These are phyloP conservation scores for Tylopilus subfusipes DNA, from an alignment of 768 basidiomycete genomes.

Conservation along the genomic window DNA sequence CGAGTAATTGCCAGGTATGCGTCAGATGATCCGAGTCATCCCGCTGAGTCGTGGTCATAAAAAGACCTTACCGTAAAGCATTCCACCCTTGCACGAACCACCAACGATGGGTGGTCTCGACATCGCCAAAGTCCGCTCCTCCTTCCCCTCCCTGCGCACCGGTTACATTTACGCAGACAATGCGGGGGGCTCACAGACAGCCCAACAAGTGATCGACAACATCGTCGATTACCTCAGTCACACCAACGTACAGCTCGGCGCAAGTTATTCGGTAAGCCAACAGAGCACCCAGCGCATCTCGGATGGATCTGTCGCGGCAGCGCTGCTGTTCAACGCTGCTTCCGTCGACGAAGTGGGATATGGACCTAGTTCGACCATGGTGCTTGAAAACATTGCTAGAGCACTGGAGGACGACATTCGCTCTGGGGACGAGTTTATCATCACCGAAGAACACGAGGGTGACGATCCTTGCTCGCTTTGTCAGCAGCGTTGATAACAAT, in stretches of 20 bases:
- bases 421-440: slow-evolving; percentile 67
- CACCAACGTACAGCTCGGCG: slow-evolving; percentile 73
- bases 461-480: slow-evolving; percentile 4
- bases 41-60: not conserved
- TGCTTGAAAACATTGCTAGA: slow-evolving; percentile 65
- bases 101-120: slow-evolving; percentile 35
- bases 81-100: not conserved
- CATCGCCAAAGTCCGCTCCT: slow-evolving; percentile 48
- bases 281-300: slow-evolving; percentile 49
- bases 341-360: slow-evolving; percentile 62
- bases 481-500: not conserved
- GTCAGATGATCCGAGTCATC: not conserved
- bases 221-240: slow-evolving; percentile 66
- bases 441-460: slow-evolving; percentile 84
- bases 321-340: slow-evolving; percentile 61
- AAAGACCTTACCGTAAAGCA: not conserved
- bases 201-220: slow-evolving; percentile 51
- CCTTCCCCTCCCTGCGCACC: slow-evolving; percentile 58
- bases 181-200: slow-evolving; percentile 69
- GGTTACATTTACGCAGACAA: slow-evolving; percentile 73
- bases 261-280: slow-evolving; percentile 59
- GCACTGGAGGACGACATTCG: slow-evolving; percentile 54
- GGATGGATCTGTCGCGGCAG: slow-evolving; percentile 49
- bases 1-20: not conserved
- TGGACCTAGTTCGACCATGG: slow-evolving; percentile 63